Evolutionary conservation across 805 yeast species (phyloP).

Genomic region (Jamesozyma jinghongensis): DNA sequence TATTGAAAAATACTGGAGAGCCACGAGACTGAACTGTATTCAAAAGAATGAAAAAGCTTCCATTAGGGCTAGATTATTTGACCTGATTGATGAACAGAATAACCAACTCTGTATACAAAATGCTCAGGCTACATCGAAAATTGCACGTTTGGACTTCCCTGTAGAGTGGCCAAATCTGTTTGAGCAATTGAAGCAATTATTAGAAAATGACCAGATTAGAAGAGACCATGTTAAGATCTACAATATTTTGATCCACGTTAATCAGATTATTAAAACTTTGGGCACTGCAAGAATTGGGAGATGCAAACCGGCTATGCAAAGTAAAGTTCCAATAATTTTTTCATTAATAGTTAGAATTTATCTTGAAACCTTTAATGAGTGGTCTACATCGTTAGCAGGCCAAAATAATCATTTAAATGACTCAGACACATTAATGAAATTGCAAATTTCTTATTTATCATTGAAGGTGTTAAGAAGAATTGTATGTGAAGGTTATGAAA

Average conservation of each 20-base stretch:
- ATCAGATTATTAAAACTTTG: conserved; percentile 68
- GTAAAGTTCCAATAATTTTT: conserved; percentile 54
- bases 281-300: conserved; percentile 77
- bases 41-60: conserved; percentile 58
- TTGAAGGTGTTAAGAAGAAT: conserved; percentile 67
- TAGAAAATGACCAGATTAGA: conserved; percentile 37
- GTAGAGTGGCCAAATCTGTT: conserved; percentile 76
- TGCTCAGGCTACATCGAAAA: conserved; percentile 71
- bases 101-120: conserved; percentile 71
- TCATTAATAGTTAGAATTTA: conserved; percentile 55
- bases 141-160: conserved; percentile 81
- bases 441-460: conserved; percentile 71
- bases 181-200: conserved; percentile 44
- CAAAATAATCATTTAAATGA: conserved; percentile 7
- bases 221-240: conserved; percentile 46
- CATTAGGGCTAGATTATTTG: conserved; percentile 52
- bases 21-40: conserved; percentile 47
- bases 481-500: conserved; percentile 66
- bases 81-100: conserved; percentile 57
- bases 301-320: conserved; percentile 67
- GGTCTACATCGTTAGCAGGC: conserved; percentile 41
- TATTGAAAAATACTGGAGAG: conserved; percentile 76
- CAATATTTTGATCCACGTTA: conserved; percentile 56
- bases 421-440: conserved; percentile 36
- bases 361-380: conserved; percentile 46